A percentile compares a stretch with the other conserved stretches of the same genome.
These are phyloP conservation scores for Rosa multiflora DNA, from an alignment of 306 rosid genomes.

Conservation along the genomic window DNA sequence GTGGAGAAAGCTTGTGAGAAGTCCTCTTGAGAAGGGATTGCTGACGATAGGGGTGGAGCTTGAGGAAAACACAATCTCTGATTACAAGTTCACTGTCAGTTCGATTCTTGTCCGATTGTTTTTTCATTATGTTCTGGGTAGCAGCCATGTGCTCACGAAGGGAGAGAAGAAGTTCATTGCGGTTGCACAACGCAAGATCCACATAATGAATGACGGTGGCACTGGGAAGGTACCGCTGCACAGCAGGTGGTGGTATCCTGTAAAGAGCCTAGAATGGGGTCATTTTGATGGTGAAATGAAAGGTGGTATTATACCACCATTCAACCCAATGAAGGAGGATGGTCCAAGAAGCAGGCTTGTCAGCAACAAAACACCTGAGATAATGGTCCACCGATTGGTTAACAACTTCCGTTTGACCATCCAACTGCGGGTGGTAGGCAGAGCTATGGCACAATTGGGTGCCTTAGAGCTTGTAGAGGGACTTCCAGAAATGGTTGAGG, in stretches of 20 bases:
- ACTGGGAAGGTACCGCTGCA: not conserved
- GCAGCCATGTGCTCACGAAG: not conserved
- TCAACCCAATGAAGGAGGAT: too few relatives aligned
- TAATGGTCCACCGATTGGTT: too few relatives aligned
- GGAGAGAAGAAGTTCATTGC: not conserved
- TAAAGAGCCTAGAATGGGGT: too few relatives aligned
- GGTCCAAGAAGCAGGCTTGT: too few relatives aligned
- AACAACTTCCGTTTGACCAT: too few relatives aligned
- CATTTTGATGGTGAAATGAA: too few relatives aligned
- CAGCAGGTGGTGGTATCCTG: fast-evolving
- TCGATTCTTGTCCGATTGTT: not conserved
- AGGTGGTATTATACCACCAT: too few relatives aligned
- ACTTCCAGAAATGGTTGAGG: too few relatives aligned
- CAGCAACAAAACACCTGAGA: too few relatives aligned
- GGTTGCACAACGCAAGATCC: not conserved
- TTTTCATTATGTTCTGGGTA: not conserved
- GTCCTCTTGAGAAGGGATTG: not conserved
- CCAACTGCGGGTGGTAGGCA: too few relatives aligned
- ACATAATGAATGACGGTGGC: not conserved
- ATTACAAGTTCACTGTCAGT: not conserved
- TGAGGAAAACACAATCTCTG: not conserved
- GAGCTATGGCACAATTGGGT: too few relatives aligned
- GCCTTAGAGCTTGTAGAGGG: too few relatives aligned
- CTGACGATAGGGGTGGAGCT: not conserved
- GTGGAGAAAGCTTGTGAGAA: not conserved